These are phyloP conservation scores for Talaromyces sp. DNA, from an alignment of 2,329 filamentous ascomycete genomes.

Conservation along the genomic window DNA sequence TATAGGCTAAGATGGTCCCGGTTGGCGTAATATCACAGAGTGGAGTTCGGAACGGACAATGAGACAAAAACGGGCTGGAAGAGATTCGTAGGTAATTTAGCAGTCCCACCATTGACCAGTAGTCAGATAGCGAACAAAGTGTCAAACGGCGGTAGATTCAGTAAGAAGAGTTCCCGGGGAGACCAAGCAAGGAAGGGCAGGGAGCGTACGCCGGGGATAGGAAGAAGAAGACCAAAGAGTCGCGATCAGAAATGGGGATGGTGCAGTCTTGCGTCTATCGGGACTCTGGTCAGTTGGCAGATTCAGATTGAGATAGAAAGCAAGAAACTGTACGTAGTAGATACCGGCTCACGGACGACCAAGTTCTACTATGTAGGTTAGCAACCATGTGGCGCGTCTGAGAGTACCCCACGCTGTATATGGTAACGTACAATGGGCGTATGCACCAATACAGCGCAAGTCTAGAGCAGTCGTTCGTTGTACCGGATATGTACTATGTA, in stretches of 20 bases:
- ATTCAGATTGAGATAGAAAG: not conserved
- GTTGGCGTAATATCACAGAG: slow-evolving; percentile 1
- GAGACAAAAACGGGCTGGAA: not conserved
- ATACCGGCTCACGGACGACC: not conserved
- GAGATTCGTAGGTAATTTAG: not conserved
- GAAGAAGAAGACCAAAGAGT: not conserved
- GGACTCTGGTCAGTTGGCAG: not conserved
- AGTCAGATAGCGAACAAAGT: not conserved
- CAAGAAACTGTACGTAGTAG: not conserved
- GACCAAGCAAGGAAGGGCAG: slow-evolving; percentile 6
- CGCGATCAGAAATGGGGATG: no score
- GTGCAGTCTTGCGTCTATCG: not conserved
- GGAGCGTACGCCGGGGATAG: not conserved
- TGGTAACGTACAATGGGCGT: no score
- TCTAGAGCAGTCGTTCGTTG: no score
- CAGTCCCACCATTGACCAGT: not conserved
- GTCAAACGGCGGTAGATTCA: not conserved
- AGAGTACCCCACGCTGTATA: not conserved
- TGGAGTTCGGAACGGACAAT: slow-evolving; percentile 2
- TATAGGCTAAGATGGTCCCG: not conserved
- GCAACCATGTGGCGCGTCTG: slow-evolving; percentile 3
- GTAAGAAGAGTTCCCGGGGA: not conserved
- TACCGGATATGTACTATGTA: no score
- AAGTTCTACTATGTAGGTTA: not conserved
- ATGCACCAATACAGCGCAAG: no score